Evolutionary conservation across 768 basidiomycete genomes (phyloP).

Genomic region (Amanita jacksonii): DNA sequence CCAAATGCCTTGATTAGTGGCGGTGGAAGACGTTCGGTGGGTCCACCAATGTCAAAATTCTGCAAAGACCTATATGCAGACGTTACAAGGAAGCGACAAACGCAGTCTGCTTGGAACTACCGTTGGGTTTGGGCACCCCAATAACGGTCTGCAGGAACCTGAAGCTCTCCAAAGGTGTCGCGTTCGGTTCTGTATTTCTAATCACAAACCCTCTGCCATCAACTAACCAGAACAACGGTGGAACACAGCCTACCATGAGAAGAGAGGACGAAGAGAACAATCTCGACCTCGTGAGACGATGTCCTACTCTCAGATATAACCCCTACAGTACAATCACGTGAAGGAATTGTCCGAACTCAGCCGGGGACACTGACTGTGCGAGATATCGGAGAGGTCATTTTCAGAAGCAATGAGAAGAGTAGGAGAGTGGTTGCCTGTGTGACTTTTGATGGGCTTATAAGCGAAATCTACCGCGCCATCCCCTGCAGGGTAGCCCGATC

Average conservation of each 20-base stretch:
- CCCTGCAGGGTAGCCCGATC: no score
- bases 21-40: conserved; percentile 83
- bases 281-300: neutral
- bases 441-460: no score
- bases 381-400: no score
- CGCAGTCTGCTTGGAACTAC: conserved; percentile 25
- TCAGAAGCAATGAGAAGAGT: no score
- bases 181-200: conserved; percentile 68
- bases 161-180: conserved; percentile 93
- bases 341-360: neutral
- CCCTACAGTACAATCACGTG: conserved; percentile 6
- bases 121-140: conserved; percentile 99
- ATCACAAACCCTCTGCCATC: no score
- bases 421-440: no score
- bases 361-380: no score
- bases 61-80: conserved; percentile 62
- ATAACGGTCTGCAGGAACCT: conserved; percentile 69
- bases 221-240: no score
- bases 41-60: conserved; percentile 98
- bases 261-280: conserved; percentile 5
- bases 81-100: neutral
- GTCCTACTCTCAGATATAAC: neutral
- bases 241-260: neutral
- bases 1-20: conserved; percentile 99
- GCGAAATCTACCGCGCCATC: no score